A percentile compares a stretch with the other conserved stretches of the same genome.
Conservation (phyloP, 306 rosid species). For the Senna siamea region DNA sequence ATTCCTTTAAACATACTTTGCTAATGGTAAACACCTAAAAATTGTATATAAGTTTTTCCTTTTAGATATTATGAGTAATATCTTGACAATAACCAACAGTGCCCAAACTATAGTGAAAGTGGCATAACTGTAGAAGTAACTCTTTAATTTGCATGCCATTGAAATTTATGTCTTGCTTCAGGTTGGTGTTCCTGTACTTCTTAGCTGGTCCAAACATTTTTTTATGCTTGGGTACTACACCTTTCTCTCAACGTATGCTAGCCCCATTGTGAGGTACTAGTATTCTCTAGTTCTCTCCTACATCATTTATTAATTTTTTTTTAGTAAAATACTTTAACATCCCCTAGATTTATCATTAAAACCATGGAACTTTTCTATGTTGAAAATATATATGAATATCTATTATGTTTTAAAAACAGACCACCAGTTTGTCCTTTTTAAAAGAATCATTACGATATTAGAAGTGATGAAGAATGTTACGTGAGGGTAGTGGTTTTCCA, state of each 20-base stretch:
- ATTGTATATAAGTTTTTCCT: not conserved
- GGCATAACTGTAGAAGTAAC: not conserved
- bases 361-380: not conserved
- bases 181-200: conserved; percentile 87
- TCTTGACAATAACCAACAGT: not conserved
- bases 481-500: too few relatives aligned
- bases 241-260: conserved; percentile 67
- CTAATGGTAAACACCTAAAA: not conserved
- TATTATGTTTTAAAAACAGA: not conserved
- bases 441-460: not conserved
- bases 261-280: conserved; percentile 76
- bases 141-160: conserved; percentile 5
- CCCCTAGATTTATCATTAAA: not conserved
- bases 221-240: conserved; percentile 82
- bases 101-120: not conserved
- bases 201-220: conserved; percentile 88
- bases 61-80: not conserved
- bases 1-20: too few relatives aligned
- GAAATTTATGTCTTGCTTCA: conserved; percentile 39
- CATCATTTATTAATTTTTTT: not conserved
- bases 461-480: too few relatives aligned
- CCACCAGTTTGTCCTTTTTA: not conserved
- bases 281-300: conserved; percentile 3
- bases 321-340: not conserved
- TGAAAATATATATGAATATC: not conserved